Percentiles rank a stretch among this genome's conserved stretches.
Conservation (phyloP, 805 yeast genomes). For the Saccharomyces mikatae region DNA sequence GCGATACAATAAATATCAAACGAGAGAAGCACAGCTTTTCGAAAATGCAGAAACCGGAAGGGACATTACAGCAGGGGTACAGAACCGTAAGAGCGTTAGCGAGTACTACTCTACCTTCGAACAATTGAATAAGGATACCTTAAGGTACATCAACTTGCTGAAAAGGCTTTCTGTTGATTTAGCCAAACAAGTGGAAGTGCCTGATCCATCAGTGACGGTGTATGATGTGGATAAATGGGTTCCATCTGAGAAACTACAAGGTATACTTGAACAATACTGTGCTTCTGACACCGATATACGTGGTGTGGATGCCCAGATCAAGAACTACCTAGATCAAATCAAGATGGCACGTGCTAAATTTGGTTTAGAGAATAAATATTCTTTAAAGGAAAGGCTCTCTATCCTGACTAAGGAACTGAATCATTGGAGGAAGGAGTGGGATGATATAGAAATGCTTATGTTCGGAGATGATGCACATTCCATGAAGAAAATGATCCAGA, state of each 20-base stretch:
- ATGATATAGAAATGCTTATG: constrained; percentile 24
- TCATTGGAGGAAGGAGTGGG: constrained; percentile 27
- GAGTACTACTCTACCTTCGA: constrained; percentile 14
- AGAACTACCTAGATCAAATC: constrained; percentile 20
- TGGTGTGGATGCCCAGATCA: constrained; percentile 11
- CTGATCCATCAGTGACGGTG: constrained; percentile 14
- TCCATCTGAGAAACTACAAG: constrained; percentile 16
- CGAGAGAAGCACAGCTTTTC: constrained; percentile 14
- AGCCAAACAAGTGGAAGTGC: constrained; percentile 19
- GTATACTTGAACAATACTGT: constrained; percentile 15
- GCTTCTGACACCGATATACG: constrained; percentile 9
- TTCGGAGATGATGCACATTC: constrained; percentile 27
- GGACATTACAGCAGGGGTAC: neutral
- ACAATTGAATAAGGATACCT: constrained; percentile 11
- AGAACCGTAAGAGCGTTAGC: neutral
- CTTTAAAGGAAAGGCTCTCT: constrained; percentile 16
- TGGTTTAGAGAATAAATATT: constrained; percentile 24
- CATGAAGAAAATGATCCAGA: constrained; percentile 23
- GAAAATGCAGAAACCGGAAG: neutral
- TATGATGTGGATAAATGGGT: constrained; percentile 18
- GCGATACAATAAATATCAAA: constrained; percentile 15
- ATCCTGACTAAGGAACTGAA: constrained; percentile 22
- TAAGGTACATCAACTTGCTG: constrained; percentile 21
- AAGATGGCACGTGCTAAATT: constrained; percentile 28
- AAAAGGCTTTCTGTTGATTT: constrained; percentile 24